Conservation (phyloP, 2,329 filamentous ascomycete genomes). For the Paraphaeosphaeria sporulosa region DNA sequence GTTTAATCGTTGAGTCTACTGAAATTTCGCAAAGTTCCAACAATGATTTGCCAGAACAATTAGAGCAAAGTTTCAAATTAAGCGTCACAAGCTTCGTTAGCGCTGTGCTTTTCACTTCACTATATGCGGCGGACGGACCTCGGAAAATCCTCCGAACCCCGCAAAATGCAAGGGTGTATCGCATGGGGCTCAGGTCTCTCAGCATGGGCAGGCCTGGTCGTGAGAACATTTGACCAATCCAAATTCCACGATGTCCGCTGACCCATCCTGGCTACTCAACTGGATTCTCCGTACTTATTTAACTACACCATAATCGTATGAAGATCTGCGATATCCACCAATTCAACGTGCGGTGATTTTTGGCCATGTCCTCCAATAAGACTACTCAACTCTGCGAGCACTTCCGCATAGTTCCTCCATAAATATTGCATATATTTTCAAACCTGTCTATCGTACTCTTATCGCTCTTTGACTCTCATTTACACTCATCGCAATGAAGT, state of each 20-base stretch:
- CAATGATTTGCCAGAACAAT: not conserved
- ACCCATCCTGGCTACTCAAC: not conserved
- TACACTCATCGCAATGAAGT: not conserved
- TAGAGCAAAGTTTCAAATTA: not conserved
- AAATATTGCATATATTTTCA: too few relatives aligned
- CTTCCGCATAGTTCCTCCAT: not conserved
- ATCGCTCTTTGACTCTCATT: too few relatives aligned
- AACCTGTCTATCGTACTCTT: not conserved
- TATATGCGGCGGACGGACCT: not conserved
- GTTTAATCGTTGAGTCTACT: not conserved
- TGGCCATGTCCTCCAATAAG: not conserved
- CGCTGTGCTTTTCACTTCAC: not conserved
- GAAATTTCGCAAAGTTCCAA: not conserved
- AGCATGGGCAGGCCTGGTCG: not conserved
- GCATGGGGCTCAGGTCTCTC: not conserved
- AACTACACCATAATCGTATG: not conserved
- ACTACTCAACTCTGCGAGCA: not conserved
- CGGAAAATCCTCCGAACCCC: not conserved
- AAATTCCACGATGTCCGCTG: not conserved
- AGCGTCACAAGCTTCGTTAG: not conserved
- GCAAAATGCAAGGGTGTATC: not conserved
- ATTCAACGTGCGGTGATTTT: not conserved
- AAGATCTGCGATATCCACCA: too few relatives aligned
- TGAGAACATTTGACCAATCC: not conserved
- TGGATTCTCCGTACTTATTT: not conserved